phyloP scores from a whole-genome alignment of 768 basidiomycete species.

The Mycena capillaripes region DNA sequence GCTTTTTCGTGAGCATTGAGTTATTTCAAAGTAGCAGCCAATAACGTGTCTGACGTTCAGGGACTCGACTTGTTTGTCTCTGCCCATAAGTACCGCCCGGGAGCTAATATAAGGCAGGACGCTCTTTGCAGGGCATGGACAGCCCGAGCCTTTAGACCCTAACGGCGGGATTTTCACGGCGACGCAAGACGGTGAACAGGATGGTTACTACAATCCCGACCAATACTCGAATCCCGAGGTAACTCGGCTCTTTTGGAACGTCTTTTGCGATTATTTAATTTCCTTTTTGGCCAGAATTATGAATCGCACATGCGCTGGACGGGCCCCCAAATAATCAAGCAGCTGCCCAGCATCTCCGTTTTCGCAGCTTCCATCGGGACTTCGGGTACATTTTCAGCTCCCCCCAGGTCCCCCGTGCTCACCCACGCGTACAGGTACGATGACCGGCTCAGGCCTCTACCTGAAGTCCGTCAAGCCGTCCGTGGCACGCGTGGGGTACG shows the following conservation, averaged over 20 bases:
- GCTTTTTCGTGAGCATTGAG: conserved; percentile 41
- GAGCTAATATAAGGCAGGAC: conserved; percentile 29
- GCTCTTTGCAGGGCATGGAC: conserved; percentile 40
- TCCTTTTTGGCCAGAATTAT: conserved; percentile 34
- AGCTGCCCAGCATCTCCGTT: conserved; percentile 40
- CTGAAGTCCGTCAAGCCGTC: conserved; percentile 40
- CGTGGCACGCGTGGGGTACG: conserved; percentile 37
- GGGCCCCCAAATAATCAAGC: conserved; percentile 43
- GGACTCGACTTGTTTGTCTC: conserved; percentile 25
- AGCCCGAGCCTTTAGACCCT: conserved; percentile 39
- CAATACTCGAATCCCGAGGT: conserved; percentile 42
- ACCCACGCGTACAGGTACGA: conserved; percentile 38
- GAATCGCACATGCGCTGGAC: conserved; percentile 44
- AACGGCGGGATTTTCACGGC: conserved; percentile 42
- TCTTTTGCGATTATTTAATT: background rate
- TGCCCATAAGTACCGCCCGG: accelerated
- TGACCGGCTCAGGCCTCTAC: conserved; percentile 42
- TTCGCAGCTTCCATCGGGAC: conserved; percentile 43
- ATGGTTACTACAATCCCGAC: conserved; percentile 38
- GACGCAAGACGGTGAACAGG: conserved; percentile 31
- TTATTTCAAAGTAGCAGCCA: background rate
- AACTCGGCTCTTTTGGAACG: too few relatives aligned
- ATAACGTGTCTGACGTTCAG: background rate
- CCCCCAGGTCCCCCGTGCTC: background rate
- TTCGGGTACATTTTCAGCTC: conserved; percentile 27